These are phyloP conservation scores for Trametes meyenii DNA, from an alignment of 768 basidiomycete species.

Conservation along the genomic window DNA sequence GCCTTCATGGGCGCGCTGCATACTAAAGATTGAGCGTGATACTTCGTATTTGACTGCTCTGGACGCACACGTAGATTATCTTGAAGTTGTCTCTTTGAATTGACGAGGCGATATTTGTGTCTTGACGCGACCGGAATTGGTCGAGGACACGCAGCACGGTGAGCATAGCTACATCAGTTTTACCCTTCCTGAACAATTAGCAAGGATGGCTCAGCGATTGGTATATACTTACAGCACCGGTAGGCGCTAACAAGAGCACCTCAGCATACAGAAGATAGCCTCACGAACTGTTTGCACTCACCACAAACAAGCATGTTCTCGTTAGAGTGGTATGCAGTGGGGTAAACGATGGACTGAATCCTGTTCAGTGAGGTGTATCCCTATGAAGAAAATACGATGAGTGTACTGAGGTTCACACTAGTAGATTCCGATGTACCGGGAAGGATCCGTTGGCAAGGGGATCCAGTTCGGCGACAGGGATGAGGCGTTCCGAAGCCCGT, in stretches of 20 bases:
- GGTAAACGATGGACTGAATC: constrained; percentile 94
- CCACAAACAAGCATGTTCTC: constrained; percentile 96
- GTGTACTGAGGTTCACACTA: background rate
- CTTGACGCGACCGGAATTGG: constrained; percentile 54
- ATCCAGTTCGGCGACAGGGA: constrained; percentile 75
- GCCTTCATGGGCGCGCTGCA: constrained; percentile 97
- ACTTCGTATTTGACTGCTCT: background rate
- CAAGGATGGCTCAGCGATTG: background rate
- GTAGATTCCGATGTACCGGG: constrained; percentile 54
- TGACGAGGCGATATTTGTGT: constrained; percentile 43
- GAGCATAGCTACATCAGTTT: constrained; percentile 98
- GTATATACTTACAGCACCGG: constrained; percentile 79
- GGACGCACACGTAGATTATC: constrained; percentile 86
- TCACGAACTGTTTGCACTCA: constrained; percentile 37
- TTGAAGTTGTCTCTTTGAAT: constrained; percentile 83
- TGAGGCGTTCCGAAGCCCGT: constrained; percentile 66
- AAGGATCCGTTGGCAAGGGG: constrained; percentile 81
- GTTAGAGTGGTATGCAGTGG: constrained; percentile 91
- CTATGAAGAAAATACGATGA: constrained; percentile 42
- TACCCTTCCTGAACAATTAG: constrained; percentile 61
- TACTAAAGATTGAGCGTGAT: background rate
- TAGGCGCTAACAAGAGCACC: constrained; percentile 66
- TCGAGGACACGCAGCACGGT: constrained; percentile 86
- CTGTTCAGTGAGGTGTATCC: constrained; percentile 88
- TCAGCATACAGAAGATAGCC: background rate